phyloP scores from a whole-genome alignment of 1,139 yeast species.

The Kurtzmaniella quercitrusa region DNA sequence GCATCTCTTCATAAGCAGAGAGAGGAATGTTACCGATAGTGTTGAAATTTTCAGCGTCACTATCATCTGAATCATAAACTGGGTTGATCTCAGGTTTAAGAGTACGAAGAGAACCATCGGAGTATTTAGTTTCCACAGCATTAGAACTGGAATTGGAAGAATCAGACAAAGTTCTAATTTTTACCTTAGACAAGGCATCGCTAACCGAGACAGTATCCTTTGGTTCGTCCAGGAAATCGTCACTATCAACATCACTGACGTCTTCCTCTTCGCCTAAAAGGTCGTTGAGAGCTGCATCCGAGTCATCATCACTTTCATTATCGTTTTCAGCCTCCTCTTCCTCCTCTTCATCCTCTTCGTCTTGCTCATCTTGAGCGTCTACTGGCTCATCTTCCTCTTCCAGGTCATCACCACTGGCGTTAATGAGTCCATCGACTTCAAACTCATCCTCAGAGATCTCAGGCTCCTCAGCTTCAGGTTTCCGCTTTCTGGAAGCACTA shows the following conservation, averaged over 20 bases:
- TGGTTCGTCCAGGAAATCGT: constrained; percentile 48
- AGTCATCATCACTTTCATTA: constrained; percentile 38
- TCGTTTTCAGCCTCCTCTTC: constrained; percentile 23
- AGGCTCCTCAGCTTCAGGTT: constrained; percentile 13
- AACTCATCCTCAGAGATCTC: constrained; percentile 27
- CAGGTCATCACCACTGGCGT: constrained; percentile 5
- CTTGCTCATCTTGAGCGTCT: constrained; percentile 16
- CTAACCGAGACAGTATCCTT: constrained; percentile 44
- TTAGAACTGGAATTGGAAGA: constrained; percentile 21
- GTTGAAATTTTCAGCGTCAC: constrained; percentile 78
- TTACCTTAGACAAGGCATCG: constrained; percentile 52
- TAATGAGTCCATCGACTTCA: constrained; percentile 26
- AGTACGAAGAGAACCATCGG: constrained; percentile 77
- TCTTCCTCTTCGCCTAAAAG: constrained; percentile 50
- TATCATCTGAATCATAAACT: constrained; percentile 87
- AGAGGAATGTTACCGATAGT: constrained; percentile 92
- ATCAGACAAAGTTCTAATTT: constrained; percentile 43
- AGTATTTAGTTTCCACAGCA: constrained; percentile 33
- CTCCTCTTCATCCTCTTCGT: constrained; percentile 27
- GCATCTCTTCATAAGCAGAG: constrained; percentile 93
- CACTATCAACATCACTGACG: constrained; percentile 30
- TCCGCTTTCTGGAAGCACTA: constrained; percentile 11
- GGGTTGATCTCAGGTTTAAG: constrained; percentile 90
- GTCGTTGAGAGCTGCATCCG: constrained; percentile 60
- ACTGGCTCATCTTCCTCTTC: constrained; percentile 20